phyloP scores from a whole-genome alignment of 345 rosid genomes.

The Luvunga scandens region DNA sequence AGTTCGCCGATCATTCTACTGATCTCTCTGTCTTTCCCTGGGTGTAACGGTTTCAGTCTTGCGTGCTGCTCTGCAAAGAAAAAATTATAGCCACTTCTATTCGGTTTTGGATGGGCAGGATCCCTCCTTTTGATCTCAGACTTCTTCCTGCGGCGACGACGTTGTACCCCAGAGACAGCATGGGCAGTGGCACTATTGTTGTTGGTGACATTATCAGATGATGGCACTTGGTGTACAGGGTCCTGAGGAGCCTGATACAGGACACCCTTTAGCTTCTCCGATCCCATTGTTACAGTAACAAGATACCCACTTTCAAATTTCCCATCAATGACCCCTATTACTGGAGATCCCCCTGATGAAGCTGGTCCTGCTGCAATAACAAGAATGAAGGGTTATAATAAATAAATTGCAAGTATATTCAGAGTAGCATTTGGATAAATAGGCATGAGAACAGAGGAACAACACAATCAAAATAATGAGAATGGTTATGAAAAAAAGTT shows the following conservation, averaged over 20 bases:
- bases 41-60: conserved; percentile 82
- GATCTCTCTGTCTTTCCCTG: conserved; percentile 94
- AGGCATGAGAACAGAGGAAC: not conserved
- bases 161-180: conserved; percentile 43
- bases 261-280: conserved; percentile 81
- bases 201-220: conserved; percentile 25
- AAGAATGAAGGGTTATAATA: not conserved
- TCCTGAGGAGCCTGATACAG: conserved; percentile 57
- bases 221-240: conserved; percentile 32
- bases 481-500: not conserved
- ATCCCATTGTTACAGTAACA: conserved; percentile 72
- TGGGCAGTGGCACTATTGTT: conserved; percentile 24
- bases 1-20: conserved; percentile 92
- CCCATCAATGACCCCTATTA: conserved; percentile 84
- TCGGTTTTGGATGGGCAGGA: conserved; percentile 93
- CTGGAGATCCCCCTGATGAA: conserved; percentile 46
- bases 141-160: conserved; percentile 84
- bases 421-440: not conserved
- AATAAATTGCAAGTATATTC: not conserved
- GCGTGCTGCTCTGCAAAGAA: conserved; percentile 96
- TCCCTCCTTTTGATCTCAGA: conserved; percentile 87
- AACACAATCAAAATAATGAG: not conserved
- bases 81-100: conserved; percentile 93
- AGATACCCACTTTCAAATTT: conserved; percentile 89
- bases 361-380: conserved; percentile 30